These are phyloP conservation scores for Strobilomyces confusus DNA, from an alignment of 768 basidiomycete species.

Conservation along the genomic window DNA sequence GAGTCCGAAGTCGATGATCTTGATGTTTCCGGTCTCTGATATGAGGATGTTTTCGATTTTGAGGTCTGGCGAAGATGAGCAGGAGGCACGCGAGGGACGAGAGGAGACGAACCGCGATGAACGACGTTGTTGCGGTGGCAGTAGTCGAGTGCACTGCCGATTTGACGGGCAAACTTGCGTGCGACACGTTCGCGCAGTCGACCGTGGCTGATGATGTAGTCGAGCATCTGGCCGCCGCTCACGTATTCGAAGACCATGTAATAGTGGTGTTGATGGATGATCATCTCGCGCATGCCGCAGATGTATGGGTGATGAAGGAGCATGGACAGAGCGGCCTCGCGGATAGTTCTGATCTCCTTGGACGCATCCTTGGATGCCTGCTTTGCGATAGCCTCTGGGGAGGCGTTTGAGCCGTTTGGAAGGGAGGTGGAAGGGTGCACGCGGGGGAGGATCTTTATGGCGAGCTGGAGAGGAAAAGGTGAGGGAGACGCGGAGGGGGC, in stretches of 20 bases:
- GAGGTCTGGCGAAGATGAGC: constrained; percentile 49
- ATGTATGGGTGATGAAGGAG: constrained; percentile 98
- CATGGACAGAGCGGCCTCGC: constrained; percentile 93
- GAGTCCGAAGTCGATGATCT: constrained; percentile 98
- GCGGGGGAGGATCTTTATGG: constrained; percentile 98
- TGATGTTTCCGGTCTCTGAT: constrained; percentile 97
- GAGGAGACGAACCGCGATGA: constrained; percentile 65
- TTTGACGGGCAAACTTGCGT: constrained; percentile 96
- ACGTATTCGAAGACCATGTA: constrained; percentile 99
- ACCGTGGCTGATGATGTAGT: constrained; percentile 99
- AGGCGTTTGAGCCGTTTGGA: constrained; percentile 41
- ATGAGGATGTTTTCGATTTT: constrained; percentile 99
- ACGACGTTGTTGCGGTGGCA: constrained; percentile 97
- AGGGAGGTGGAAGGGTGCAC: constrained; percentile 59
- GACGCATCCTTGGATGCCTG: constrained; percentile 87
- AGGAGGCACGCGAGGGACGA: constrained; percentile 1
- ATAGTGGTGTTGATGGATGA: constrained; percentile 95
- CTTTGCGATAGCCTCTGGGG: constrained; percentile 63
- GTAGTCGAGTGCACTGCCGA: constrained; percentile 93
- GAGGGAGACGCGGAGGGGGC: constrained; percentile 4
- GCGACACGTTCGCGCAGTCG: constrained; percentile 92
- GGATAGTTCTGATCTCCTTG: constrained; percentile 93
- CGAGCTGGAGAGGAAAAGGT: constrained; percentile 54
- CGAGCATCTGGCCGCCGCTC: constrained; percentile 98
- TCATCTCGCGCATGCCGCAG: constrained; percentile 99